These are phyloP conservation scores for Emergomyces pasteurianus DNA, from an alignment of 2,329 filamentous ascomycete species.

Conservation along the genomic window DNA sequence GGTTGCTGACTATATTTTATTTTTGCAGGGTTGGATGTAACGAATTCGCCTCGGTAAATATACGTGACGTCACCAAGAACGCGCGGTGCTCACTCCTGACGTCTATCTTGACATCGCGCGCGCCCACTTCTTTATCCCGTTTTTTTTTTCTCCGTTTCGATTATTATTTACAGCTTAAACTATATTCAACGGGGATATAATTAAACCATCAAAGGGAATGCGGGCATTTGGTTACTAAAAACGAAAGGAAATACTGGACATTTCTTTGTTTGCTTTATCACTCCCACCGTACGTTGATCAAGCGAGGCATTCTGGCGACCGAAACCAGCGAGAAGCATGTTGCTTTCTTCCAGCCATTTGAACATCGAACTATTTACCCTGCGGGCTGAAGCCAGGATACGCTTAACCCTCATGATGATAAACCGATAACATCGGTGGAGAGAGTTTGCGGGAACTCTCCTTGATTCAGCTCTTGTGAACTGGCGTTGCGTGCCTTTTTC, in stretches of 20 bases:
- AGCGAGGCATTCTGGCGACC: not conserved
- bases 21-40: conserved; percentile 1
- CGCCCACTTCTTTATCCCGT: not conserved
- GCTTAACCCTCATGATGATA: not conserved
- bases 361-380: not conserved
- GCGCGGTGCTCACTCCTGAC: not conserved
- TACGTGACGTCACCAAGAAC: not conserved
- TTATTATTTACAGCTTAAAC: not conserved
- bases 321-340: not conserved
- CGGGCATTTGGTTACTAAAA: not conserved
- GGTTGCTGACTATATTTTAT: not conserved
- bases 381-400: not conserved
- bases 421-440: not conserved
- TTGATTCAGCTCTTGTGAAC: not conserved
- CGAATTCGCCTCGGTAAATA: not conserved
- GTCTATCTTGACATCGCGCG: too few relatives aligned
- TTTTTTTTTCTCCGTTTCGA: not conserved
- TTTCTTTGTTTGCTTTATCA: not conserved
- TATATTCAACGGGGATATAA: not conserved
- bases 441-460: not conserved
- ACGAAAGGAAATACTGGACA: not conserved
- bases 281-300: not conserved
- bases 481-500: not conserved
- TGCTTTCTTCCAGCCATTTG: not conserved
- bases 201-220: not conserved